phyloP scores from a whole-genome alignment of 345 rosid genomes.

The Boechera divaricarpa region DNA sequence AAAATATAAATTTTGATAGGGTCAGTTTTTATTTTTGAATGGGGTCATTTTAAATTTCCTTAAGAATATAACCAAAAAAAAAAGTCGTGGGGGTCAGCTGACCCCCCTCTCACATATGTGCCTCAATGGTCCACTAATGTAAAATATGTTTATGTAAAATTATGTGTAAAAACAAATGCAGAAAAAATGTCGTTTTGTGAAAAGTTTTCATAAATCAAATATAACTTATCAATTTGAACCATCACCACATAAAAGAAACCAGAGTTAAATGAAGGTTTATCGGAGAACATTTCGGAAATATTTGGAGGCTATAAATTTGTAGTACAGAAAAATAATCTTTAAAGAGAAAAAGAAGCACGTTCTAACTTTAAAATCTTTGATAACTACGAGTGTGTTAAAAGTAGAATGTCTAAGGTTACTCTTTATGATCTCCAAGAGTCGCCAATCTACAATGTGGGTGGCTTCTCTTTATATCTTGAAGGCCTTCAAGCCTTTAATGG shows the following conservation, averaged over 20 bases:
- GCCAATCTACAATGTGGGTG: conserved; percentile 42
- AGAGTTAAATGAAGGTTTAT: neutral
- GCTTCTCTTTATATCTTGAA: conserved; percentile 46
- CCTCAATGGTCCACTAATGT: too few relatives aligned
- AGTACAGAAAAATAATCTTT: conserved; percentile 17
- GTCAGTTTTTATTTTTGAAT: too few relatives aligned
- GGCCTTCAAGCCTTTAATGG: conserved; percentile 42
- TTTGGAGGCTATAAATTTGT: conserved; percentile 18
- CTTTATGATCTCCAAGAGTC: conserved; percentile 48
- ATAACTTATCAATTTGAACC: conserved; percentile 10
- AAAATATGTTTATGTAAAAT: neutral
- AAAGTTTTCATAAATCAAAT: neutral
- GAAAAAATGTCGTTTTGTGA: neutral
- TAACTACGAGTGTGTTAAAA: conserved; percentile 32
- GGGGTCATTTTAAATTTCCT: too few relatives aligned
- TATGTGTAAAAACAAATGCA: neutral
- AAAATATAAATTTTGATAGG: too few relatives aligned
- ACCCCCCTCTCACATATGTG: too few relatives aligned
- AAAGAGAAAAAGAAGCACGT: conserved; percentile 33
- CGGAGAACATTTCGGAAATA: neutral
- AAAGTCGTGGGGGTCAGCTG: too few relatives aligned
- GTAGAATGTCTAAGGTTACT: conserved; percentile 44
- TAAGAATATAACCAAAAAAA: too few relatives aligned
- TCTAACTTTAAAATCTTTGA: conserved; percentile 35
- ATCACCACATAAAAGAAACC: conserved; percentile 10